phyloP scores from a whole-genome alignment of 2,329 filamentous ascomycete genomes.

The Monilinia fructigena region DNA sequence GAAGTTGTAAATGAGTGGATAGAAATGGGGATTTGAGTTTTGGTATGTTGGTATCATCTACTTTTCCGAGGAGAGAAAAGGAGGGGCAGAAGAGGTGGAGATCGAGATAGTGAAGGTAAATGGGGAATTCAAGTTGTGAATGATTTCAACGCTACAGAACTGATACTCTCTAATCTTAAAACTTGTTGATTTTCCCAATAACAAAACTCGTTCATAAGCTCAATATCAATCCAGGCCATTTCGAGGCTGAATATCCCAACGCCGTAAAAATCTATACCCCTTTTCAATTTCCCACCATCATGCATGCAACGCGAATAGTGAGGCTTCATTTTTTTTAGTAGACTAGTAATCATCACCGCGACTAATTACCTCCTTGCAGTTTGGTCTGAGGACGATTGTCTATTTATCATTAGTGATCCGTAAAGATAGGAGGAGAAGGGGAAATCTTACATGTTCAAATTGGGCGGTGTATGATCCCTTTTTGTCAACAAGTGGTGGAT shows the following conservation, averaged over 20 bases:
- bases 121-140: too few species aligned
- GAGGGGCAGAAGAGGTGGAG: too few species aligned
- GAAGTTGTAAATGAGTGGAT: too few species aligned
- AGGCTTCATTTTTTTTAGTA: background rate
- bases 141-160: too few species aligned
- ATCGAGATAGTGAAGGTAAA: too few species aligned
- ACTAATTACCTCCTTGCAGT: slow-evolving; percentile 83
- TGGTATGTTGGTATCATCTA: too few species aligned
- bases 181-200: too few species aligned
- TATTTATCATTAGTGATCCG: slow-evolving; percentile 50
- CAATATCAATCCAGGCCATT: too few species aligned
- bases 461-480: slow-evolving; percentile 95
- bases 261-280: slow-evolving; percentile 12
- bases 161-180: too few species aligned
- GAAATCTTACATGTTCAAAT: slow-evolving; percentile 73
- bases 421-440: background rate
- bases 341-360: slow-evolving; percentile 76
- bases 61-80: too few species aligned
- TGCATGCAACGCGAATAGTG: slow-evolving; percentile 17
- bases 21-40: too few species aligned
- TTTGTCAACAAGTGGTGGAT: slow-evolving; percentile 84
- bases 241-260: background rate
- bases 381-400: slow-evolving; percentile 75
- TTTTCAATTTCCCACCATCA: slow-evolving; percentile 10
- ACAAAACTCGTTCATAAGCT: too few species aligned